These are phyloP conservation scores for Fusarium domesticum DNA, from an alignment of 2,329 filamentous ascomycete species.

Conservation along the genomic window DNA sequence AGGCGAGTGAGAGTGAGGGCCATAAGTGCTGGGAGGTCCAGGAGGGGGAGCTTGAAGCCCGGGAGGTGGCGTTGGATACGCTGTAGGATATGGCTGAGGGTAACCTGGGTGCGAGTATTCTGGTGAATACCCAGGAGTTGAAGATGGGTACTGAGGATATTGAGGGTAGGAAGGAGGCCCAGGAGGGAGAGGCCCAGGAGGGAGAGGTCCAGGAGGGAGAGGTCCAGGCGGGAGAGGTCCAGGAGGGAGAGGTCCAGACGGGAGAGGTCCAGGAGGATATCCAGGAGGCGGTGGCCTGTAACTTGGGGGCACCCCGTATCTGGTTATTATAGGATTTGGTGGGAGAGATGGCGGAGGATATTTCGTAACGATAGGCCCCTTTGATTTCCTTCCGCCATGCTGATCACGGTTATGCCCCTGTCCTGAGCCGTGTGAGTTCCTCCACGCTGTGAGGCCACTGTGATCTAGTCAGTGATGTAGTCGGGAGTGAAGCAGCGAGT, in stretches of 20 bases:
- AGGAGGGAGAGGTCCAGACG: too few relatives aligned
- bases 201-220: slow-evolving; percentile 24
- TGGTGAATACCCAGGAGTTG: slow-evolving; percentile 25
- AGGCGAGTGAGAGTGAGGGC: slow-evolving; percentile 11
- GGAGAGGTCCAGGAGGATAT: slow-evolving; percentile 25
- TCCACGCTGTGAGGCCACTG: slow-evolving; percentile 39
- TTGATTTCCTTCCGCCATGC: slow-evolving; percentile 33
- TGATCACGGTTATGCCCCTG: slow-evolving; percentile 30
- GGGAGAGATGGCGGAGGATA: slow-evolving; percentile 28
- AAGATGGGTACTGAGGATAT: slow-evolving; percentile 23
- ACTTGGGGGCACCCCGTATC: slow-evolving; percentile 26
- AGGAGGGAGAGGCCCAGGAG: slow-evolving; percentile 24
- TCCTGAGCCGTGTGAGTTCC: slow-evolving; percentile 30
- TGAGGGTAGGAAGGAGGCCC: slow-evolving; percentile 24
- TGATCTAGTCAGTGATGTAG: slow-evolving; percentile 10
- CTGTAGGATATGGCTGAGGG: slow-evolving; percentile 26
- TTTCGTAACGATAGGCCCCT: slow-evolving; percentile 37
- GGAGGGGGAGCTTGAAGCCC: slow-evolving; percentile 24
- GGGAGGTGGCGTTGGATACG: slow-evolving; percentile 19
- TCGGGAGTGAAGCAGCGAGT: slow-evolving; percentile 1
- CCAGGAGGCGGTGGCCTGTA: slow-evolving; percentile 25
- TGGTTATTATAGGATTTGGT: slow-evolving; percentile 10
- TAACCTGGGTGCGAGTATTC: slow-evolving; percentile 28
- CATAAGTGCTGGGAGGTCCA: slow-evolving; percentile 18
- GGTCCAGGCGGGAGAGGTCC: too few relatives aligned